Conservation (phyloP, 1,284 basidiomycete species). For the Jaminaea rosea region DNA sequence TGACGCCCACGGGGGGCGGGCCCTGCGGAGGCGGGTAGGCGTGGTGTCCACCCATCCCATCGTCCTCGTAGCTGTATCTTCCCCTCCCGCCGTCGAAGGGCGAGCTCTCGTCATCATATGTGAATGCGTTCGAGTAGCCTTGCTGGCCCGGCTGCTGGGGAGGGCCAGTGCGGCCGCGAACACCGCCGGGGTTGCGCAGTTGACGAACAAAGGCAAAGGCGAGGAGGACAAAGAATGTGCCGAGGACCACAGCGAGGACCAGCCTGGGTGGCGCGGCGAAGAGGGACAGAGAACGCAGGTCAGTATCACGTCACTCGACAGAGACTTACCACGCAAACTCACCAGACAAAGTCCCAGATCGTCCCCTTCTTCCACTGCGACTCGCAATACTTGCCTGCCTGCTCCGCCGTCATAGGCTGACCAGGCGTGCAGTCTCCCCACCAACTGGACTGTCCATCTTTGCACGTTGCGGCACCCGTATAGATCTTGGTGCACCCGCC, state of each 20-base stretch:
- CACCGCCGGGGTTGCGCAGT: constrained; percentile 21
- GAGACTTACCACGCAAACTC: not conserved
- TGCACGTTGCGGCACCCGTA: constrained; percentile 15
- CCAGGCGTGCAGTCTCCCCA: no score
- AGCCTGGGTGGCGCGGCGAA: constrained; percentile 6
- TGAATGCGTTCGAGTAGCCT: constrained; percentile 2
- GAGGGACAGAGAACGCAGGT: not conserved
- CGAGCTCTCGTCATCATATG: not conserved
- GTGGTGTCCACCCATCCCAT: no score
- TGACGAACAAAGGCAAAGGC: constrained; percentile 32
- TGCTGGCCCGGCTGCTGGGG: not conserved
- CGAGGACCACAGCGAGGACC: constrained; percentile 21
- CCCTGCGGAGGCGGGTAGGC: constrained; percentile 4
- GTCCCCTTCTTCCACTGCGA: constrained; percentile 18
- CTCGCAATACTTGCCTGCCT: constrained; percentile 24
- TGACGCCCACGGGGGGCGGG: no score
- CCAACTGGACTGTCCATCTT: no score
- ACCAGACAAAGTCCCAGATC: constrained; percentile 29
- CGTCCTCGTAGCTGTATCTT: not conserved
- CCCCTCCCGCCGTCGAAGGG: not conserved
- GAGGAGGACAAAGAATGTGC: constrained; percentile 28
- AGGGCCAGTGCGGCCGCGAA: constrained; percentile 8
- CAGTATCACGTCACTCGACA: not conserved
- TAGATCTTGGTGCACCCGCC: constrained; percentile 20
- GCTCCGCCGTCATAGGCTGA: constrained; percentile 12